Percentiles rank a stretch among this genome's conserved stretches.
Conservation (phyloP, 805 yeast genomes). For the Candida loeiensis region DNA sequence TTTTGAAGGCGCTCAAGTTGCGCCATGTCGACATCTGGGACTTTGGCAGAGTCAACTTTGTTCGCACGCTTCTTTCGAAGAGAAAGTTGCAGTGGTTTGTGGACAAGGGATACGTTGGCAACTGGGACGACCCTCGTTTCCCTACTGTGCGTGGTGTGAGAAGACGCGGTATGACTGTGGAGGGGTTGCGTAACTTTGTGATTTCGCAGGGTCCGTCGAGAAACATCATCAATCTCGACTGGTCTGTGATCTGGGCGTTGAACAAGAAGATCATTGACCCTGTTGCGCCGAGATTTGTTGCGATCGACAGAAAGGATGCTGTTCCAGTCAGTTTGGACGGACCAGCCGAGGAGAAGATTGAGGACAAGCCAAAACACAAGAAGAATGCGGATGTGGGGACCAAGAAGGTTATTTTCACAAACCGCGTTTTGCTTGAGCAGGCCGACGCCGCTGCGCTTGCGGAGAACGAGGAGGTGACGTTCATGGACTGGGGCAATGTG, state of each 20-base stretch:
- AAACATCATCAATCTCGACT: slow-evolving; percentile 93
- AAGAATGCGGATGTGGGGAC: slow-evolving; percentile 27
- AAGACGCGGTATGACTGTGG: slow-evolving; percentile 99
- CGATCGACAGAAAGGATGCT: slow-evolving; percentile 60
- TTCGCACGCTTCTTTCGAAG: slow-evolving; percentile 91
- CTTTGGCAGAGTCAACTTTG: slow-evolving; percentile 94
- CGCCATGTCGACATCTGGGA: slow-evolving; percentile 98
- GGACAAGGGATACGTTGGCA: slow-evolving; percentile 78
- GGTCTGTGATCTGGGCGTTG: slow-evolving; percentile 97
- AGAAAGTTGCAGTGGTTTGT: slow-evolving; percentile 99
- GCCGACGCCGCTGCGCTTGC: slow-evolving; percentile 23
- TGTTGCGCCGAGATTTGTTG: slow-evolving; percentile 92
- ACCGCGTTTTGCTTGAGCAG: slow-evolving; percentile 24
- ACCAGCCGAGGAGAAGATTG: slow-evolving; percentile 19
- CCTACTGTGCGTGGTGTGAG: slow-evolving; percentile 99
- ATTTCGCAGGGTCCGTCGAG: slow-evolving; percentile 97
- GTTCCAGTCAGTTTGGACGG: slow-evolving; percentile 59
- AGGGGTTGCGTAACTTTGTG: slow-evolving; percentile 91
- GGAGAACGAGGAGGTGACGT: slow-evolving; percentile 28
- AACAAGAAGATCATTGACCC: slow-evolving; percentile 98
- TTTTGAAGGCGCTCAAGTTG: slow-evolving; percentile 72
- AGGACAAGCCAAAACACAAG: slow-evolving; percentile 29
- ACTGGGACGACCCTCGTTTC: slow-evolving; percentile 99
- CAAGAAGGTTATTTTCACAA: slow-evolving; percentile 22
- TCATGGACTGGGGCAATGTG: slow-evolving; percentile 33